Conservation (phyloP, 139 green algal genomes). For the Tetradesmus obliquus region DNA sequence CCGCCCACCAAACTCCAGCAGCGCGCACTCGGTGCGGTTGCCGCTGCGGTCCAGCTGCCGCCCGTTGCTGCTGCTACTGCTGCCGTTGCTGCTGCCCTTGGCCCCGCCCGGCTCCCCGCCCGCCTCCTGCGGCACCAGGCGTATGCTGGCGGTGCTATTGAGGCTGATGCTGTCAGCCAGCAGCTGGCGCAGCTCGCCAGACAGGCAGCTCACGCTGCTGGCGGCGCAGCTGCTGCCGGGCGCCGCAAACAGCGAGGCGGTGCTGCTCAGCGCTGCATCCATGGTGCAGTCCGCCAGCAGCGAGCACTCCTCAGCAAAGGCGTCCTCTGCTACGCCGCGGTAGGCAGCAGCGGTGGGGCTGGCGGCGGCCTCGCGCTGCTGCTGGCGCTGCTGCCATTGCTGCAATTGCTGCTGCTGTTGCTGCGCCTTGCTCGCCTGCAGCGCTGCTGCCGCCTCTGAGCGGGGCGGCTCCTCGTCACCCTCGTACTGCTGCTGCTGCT, state of each 20-base stretch:
- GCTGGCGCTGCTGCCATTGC: constrained; percentile 24
- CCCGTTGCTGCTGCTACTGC: constrained; percentile 1
- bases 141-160: constrained; percentile 78
- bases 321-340: not conserved
- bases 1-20: constrained; percentile 75
- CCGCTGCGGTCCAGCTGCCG: constrained; percentile 59
- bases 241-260: not conserved
- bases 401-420: constrained; percentile 14
- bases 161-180: constrained; percentile 72
- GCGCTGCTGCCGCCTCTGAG: not conserved
- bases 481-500: not conserved
- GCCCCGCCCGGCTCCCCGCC: not conserved
- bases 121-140: not conserved
- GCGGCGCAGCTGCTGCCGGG: not conserved
- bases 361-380: not conserved
- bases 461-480: not conserved
- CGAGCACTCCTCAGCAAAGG: not conserved
- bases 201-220: not conserved
- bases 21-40: constrained; percentile 86
- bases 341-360: not conserved
- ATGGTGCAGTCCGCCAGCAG: constrained; percentile 4
- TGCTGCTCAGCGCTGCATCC: not conserved
- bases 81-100: constrained; percentile 24
- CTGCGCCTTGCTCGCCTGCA: not conserved
- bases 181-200: constrained; percentile 25